A percentile compares a stretch with the other conserved stretches of the same genome.
These are phyloP conservation scores for Microbotryum intermedium DNA, from an alignment of 1,284 basidiomycete species.

Conservation along the genomic window DNA sequence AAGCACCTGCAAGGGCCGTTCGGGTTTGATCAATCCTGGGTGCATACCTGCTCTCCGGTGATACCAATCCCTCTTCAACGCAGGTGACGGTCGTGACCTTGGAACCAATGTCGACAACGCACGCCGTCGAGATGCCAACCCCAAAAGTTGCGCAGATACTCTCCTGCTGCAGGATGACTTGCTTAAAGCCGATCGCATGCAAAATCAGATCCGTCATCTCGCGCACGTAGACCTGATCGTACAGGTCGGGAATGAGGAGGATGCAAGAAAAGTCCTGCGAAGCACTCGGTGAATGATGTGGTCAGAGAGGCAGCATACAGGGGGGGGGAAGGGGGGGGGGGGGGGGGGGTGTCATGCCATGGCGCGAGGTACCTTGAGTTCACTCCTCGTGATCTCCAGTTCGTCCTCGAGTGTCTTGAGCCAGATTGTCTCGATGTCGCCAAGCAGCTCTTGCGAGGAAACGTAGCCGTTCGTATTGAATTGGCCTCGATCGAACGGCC, in stretches of 20 bases:
- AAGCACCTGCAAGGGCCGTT: neutral
- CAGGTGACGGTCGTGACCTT: slow-evolving; percentile 77
- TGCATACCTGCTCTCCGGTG: slow-evolving; percentile 73
- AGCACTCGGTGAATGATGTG: slow-evolving; percentile 3
- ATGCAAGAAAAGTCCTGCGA: slow-evolving; percentile 73
- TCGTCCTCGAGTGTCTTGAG: slow-evolving; percentile 53
- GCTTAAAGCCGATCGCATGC: slow-evolving; percentile 77
- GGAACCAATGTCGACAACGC: slow-evolving; percentile 91
- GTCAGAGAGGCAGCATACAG: neutral
- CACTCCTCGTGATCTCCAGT: slow-evolving; percentile 51
- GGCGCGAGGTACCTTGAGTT: slow-evolving; percentile 52
- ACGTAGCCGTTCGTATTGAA: slow-evolving; percentile 74
- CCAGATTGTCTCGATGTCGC: slow-evolving; percentile 68
- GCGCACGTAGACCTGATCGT: slow-evolving; percentile 72
- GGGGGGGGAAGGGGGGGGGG: neutral
- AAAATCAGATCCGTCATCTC: slow-evolving; percentile 70
- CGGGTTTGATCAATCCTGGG: neutral
- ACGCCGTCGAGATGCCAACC: slow-evolving; percentile 86
- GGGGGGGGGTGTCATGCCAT: neutral
- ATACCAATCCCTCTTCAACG: slow-evolving; percentile 86
- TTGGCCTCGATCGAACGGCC: slow-evolving; percentile 64
- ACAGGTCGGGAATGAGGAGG: slow-evolving; percentile 86
- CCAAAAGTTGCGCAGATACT: slow-evolving; percentile 89
- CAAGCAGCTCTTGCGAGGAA: slow-evolving; percentile 57
- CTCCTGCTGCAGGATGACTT: slow-evolving; percentile 87